Percentiles rank a stretch among this genome's conserved stretches.
Conservation (phyloP, 1,139 yeast genomes). For the Geotrichum reessii region DNA sequence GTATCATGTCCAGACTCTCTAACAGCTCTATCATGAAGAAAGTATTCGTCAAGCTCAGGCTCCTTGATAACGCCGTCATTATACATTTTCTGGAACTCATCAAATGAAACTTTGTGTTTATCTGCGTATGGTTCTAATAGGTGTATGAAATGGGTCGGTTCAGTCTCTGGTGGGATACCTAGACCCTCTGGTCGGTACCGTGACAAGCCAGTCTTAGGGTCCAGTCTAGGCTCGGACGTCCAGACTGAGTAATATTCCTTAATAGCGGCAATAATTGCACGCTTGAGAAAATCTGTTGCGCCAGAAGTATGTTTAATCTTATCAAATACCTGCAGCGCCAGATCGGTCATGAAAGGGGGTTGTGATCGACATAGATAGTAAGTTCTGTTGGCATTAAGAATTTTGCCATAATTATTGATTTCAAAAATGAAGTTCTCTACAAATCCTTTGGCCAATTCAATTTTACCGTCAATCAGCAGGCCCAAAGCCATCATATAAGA, state of each 20-base stretch:
- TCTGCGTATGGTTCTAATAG: slow-evolving; percentile 63
- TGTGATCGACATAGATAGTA: slow-evolving; percentile 90
- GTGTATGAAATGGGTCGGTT: slow-evolving; percentile 76
- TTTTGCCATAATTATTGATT: slow-evolving; percentile 84
- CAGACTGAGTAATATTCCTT: slow-evolving; percentile 81
- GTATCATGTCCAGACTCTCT: slow-evolving; percentile 98
- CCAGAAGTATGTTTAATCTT: slow-evolving; percentile 42
- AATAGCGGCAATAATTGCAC: slow-evolving; percentile 73
- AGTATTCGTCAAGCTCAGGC: slow-evolving; percentile 79
- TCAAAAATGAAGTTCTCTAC: slow-evolving; percentile 90
- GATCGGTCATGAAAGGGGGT: slow-evolving; percentile 96
- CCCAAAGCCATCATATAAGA: slow-evolving; percentile 92
- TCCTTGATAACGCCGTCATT: slow-evolving; percentile 62
- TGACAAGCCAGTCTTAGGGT: slow-evolving; percentile 72
- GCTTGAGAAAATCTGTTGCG: slow-evolving; percentile 54
- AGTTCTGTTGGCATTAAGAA: slow-evolving; percentile 88
- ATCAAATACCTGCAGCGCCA: slow-evolving; percentile 69
- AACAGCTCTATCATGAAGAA: slow-evolving; percentile 89
- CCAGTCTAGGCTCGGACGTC: slow-evolving; percentile 70
- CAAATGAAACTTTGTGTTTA: slow-evolving; percentile 55
- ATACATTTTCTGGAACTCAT: slow-evolving; percentile 67
- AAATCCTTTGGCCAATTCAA: slow-evolving; percentile 80
- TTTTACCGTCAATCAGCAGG: slow-evolving; percentile 57
- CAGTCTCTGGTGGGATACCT: slow-evolving; percentile 97
- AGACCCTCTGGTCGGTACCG: slow-evolving; percentile 85